Evolutionary conservation across 768 basidiomycete genomes (phyloP).

Genomic region (Lentinula guzmanii): DNA sequence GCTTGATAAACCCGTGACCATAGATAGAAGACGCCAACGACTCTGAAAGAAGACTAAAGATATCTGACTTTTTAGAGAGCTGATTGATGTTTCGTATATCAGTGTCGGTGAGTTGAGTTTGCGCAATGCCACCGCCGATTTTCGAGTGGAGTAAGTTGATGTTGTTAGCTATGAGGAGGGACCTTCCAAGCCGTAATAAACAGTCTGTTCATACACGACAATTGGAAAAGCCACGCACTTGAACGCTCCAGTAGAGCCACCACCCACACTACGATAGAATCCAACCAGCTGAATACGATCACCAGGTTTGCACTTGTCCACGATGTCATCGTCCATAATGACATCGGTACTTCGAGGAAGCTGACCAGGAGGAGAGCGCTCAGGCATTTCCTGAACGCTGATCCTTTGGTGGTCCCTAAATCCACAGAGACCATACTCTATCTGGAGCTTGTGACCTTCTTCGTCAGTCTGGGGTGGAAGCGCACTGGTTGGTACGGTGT

Average conservation of each 20-base stretch:
- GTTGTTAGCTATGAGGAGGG: slow-evolving; percentile 90
- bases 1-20: slow-evolving; percentile 94
- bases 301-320: slow-evolving; percentile 96
- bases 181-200: slow-evolving; percentile 41
- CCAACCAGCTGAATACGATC: slow-evolving; percentile 97
- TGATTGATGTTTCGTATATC: slow-evolving; percentile 97
- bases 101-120: slow-evolving; percentile 83
- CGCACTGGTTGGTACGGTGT: slow-evolving; percentile 78
- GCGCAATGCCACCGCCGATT: slow-evolving; percentile 91
- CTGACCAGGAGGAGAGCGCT: slow-evolving; percentile 95
- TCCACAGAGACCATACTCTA: slow-evolving; percentile 86
- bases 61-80: slow-evolving; percentile 78
- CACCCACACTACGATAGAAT: slow-evolving; percentile 89
- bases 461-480: slow-evolving; percentile 91
- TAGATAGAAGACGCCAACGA: slow-evolving; percentile 97
- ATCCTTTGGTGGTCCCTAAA: slow-evolving; percentile 97
- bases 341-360: slow-evolving; percentile 95
- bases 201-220: slow-evolving; percentile 5
- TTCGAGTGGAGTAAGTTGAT: slow-evolving; percentile 93
- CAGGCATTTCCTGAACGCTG: slow-evolving; percentile 99
- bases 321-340: slow-evolving; percentile 92
- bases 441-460: slow-evolving; percentile 79
- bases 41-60: slow-evolving; percentile 84
- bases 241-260: slow-evolving; percentile 88
- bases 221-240: slow-evolving; percentile 48